Percentiles rank a stretch among this genome's conserved stretches.
phyloP scores from a whole-genome alignment of 106 monocot species.

The Iris macrosiphon region DNA sequence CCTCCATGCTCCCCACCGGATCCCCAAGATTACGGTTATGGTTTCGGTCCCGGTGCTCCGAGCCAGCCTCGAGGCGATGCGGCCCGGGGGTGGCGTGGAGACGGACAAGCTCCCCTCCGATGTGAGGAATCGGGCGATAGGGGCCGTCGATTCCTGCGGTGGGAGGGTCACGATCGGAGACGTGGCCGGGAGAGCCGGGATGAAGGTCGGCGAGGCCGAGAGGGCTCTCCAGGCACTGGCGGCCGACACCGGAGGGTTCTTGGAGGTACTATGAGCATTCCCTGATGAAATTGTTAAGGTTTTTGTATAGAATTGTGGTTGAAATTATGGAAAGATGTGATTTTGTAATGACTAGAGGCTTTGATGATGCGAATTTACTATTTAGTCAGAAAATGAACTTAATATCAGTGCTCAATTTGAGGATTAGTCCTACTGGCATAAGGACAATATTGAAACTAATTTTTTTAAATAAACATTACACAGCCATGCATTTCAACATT shows the following conservation, averaged over 20 bases:
- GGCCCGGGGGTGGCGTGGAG: conserved; percentile 58
- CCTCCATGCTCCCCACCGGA: neutral
- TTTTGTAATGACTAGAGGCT: too few species aligned
- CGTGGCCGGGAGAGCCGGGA: conserved; percentile 64
- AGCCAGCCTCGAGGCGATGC: conserved; percentile 37
- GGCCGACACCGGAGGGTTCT: conserved; percentile 75
- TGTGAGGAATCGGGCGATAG: conserved; percentile 65
- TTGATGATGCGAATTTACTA: too few species aligned
- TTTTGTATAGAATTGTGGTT: too few species aligned
- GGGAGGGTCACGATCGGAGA: conserved; percentile 95
- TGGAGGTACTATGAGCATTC: conserved; percentile 94
- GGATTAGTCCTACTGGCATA: too few species aligned
- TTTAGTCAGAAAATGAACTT: too few species aligned
- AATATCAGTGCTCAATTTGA: too few species aligned
- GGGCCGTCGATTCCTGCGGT: conserved; percentile 70
- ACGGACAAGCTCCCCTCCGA: conserved; percentile 68
- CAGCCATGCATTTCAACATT: too few species aligned
- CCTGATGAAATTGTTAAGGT: too few species aligned
- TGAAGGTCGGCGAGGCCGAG: conserved; percentile 80
- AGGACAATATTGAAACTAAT: too few species aligned
- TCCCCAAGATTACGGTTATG: neutral
- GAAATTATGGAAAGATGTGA: too few species aligned
- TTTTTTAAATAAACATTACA: too few species aligned
- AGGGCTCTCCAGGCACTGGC: conserved; percentile 87
- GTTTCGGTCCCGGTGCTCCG: conserved; percentile 13